These are phyloP conservation scores for Mycena venus DNA, from an alignment of 768 basidiomycete genomes.

Conservation along the genomic window DNA sequence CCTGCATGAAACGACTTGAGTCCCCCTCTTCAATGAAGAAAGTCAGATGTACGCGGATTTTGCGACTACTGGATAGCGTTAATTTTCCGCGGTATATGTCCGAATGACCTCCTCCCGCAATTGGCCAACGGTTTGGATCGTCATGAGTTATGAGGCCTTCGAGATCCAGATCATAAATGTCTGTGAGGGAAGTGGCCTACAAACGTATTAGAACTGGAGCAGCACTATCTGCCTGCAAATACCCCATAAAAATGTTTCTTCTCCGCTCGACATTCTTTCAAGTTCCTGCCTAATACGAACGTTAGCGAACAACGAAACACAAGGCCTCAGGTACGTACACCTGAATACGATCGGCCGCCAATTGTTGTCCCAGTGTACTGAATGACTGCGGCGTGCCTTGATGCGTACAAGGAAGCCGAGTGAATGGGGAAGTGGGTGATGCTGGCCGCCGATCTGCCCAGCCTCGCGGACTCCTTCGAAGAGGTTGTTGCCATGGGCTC, in stretches of 20 bases:
- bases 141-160: slow-evolving; percentile 6
- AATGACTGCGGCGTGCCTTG: background rate
- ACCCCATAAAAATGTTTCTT: slow-evolving; percentile 19
- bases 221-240: background rate
- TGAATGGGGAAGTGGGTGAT: background rate
- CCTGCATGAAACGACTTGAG: background rate
- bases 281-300: background rate
- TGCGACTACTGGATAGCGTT: slow-evolving; percentile 4
- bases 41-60: slow-evolving; percentile 10
- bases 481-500: background rate
- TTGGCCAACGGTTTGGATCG: slow-evolving; percentile 6
- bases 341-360: background rate
- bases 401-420: background rate
- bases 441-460: slow-evolving; percentile 3
- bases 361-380: background rate
- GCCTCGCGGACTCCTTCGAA: background rate
- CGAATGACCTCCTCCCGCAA: slow-evolving; percentile 21
- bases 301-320: background rate
- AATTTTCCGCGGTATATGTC: slow-evolving; percentile 26
- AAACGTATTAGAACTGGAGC: background rate
- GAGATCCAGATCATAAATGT: slow-evolving; percentile 8
- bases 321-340: background rate
- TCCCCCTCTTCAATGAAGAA: background rate
- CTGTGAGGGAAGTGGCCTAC: slow-evolving; percentile 5
- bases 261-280: slow-evolving; percentile 13